phyloP scores from a whole-genome alignment of 345 rosid genomes.

The Viola odorata region DNA sequence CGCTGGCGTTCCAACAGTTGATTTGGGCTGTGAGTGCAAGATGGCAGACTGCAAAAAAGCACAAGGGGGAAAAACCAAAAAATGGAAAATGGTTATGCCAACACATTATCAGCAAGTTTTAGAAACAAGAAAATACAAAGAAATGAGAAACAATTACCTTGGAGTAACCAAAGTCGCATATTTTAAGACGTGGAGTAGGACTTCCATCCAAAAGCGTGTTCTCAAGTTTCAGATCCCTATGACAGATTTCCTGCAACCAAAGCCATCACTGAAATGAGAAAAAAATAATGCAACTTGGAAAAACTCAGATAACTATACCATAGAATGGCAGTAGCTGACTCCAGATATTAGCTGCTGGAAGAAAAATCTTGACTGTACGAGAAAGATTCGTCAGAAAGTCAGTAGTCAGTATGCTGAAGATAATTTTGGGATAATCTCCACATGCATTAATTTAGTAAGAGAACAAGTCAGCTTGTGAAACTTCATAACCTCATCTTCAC shows the following conservation, averaged over 20 bases:
- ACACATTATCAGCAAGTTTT: background rate
- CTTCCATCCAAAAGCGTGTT: conserved; percentile 60
- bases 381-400: conserved; percentile 2
- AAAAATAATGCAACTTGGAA: background rate
- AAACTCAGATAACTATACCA: conserved; percentile 36
- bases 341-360: conserved; percentile 88
- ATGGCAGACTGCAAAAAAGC: conserved; percentile 45
- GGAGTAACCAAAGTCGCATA: conserved; percentile 60
- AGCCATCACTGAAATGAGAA: background rate
- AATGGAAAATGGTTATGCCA: background rate
- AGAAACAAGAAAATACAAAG: background rate
- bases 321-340: conserved; percentile 85
- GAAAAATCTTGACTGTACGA: conserved; percentile 65
- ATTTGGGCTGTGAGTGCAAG: conserved; percentile 65
- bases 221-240: conserved; percentile 56
- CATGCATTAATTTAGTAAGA: background rate
- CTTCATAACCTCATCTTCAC: conserved; percentile 76
- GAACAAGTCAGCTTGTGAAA: background rate
- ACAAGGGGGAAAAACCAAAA: conserved; percentile 3
- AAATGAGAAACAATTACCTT: conserved; percentile 29
- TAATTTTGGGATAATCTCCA: background rate
- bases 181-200: conserved; percentile 52
- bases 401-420: background rate
- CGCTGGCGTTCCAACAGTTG: conserved; percentile 75
- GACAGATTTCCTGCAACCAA: conserved; percentile 48